phyloP scores from a whole-genome alignment of 2,329 filamentous ascomycete species.

The Achaetomium macrosporum region DNA sequence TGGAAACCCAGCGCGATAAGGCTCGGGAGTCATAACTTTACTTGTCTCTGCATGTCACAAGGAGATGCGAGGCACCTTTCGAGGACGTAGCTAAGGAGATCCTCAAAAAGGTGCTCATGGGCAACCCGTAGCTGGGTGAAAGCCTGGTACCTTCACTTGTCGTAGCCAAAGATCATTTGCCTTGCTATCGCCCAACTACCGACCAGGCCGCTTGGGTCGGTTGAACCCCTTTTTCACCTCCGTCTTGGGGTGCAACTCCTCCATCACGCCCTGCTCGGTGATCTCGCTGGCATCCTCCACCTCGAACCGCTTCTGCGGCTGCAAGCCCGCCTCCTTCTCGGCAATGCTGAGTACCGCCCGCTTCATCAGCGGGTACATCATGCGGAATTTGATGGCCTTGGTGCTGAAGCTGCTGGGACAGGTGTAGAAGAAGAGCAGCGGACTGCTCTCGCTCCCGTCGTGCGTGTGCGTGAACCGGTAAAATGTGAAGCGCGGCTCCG shows the following conservation, averaged over 20 bases:
- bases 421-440: slow-evolving; percentile 76
- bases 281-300: slow-evolving; percentile 65
- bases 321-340: slow-evolving; percentile 57
- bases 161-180: neutral
- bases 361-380: slow-evolving; percentile 74
- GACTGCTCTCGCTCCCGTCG: slow-evolving; percentile 45
- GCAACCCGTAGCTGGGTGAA: too few species aligned
- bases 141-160: neutral
- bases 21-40: too few species aligned
- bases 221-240: slow-evolving; percentile 64
- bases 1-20: too few species aligned
- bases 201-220: slow-evolving; percentile 72
- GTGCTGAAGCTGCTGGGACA: slow-evolving; percentile 59
- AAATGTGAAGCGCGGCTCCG: slow-evolving; percentile 72
- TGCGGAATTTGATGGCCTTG: slow-evolving; percentile 72
- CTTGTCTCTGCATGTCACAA: too few species aligned
- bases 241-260: slow-evolving; percentile 62
- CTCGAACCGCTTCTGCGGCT: slow-evolving; percentile 65
- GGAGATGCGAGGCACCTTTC: too few species aligned
- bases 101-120: too few species aligned
- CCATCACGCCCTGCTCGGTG: slow-evolving; percentile 57
- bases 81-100: too few species aligned
- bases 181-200: slow-evolving; percentile 26
- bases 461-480: slow-evolving; percentile 61
- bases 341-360: slow-evolving; percentile 61